Evolutionary conservation across 176 grass and related monocot genomes (phyloP).

Genomic region (Guadua angustifolia): DNA sequence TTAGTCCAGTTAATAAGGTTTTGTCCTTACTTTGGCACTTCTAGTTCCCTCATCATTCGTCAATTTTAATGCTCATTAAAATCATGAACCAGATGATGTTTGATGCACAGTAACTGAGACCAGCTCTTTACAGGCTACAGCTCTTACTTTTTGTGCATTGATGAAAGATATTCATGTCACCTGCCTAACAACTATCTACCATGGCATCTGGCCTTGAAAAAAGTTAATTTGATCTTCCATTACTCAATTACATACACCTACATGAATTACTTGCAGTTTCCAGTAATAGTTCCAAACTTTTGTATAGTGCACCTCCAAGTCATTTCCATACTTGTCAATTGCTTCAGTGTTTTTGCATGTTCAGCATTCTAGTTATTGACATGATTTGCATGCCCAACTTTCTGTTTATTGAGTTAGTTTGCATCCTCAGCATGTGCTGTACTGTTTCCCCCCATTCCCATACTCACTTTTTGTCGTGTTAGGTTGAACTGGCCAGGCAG

Average conservation of each 20-base stretch:
- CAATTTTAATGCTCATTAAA: not conserved
- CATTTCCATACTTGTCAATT: not conserved
- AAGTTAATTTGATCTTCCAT: not conserved
- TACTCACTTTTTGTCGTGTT: constrained; percentile 29
- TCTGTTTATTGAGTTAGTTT: not conserved
- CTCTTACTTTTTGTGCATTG: not conserved
- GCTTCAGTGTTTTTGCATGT: not conserved
- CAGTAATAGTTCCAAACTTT: not conserved
- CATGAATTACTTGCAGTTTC: not conserved
- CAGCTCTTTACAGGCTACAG: constrained; percentile 2
- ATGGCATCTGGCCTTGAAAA: not conserved
- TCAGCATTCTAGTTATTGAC: not conserved
- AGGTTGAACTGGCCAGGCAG: constrained; percentile 84
- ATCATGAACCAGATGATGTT: constrained; percentile 14
- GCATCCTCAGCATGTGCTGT: not conserved
- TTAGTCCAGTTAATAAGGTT: constrained; percentile 8
- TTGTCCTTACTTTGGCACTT: constrained; percentile 26
- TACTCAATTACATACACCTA: not conserved
- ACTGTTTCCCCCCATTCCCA: not conserved
- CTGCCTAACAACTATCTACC: not conserved
- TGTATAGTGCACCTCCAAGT: not conserved
- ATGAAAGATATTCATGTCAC: not conserved
- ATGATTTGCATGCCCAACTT: constrained; percentile 10
- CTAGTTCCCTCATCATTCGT: not conserved
- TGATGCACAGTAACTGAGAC: not conserved